These are phyloP conservation scores for Fonsecaea monophora DNA, from an alignment of 2,329 filamentous ascomycete genomes.

Conservation along the genomic window DNA sequence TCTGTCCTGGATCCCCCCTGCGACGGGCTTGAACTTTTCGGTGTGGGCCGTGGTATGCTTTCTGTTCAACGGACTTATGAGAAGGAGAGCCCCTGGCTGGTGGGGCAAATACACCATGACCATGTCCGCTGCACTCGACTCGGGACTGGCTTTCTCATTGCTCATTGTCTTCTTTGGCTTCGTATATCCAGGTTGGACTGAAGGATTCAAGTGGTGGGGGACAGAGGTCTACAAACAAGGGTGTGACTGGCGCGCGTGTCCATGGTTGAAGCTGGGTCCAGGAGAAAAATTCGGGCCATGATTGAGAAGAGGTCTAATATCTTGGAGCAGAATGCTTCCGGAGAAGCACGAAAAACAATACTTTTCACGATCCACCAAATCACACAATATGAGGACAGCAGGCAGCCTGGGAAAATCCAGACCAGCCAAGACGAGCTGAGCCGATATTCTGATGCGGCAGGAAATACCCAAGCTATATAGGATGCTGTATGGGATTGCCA, in stretches of 20 bases:
- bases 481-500: background rate
- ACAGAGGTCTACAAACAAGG: constrained; percentile 84
- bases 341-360: background rate
- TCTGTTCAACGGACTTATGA: constrained; percentile 79
- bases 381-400: background rate
- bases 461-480: background rate
- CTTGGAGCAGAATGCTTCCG: background rate
- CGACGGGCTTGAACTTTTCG: constrained; percentile 83
- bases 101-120: constrained; percentile 95
- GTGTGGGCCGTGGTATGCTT: constrained; percentile 85
- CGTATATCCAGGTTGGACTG: constrained; percentile 78
- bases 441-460: background rate
- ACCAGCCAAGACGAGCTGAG: background rate
- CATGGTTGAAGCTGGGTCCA: constrained; percentile 68
- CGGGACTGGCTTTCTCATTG: constrained; percentile 79
- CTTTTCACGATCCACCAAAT: background rate
- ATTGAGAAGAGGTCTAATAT: background rate
- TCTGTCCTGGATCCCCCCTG: constrained; percentile 85
- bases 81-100: constrained; percentile 73
- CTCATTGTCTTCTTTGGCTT: constrained; percentile 86
- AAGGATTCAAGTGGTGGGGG: constrained; percentile 83
- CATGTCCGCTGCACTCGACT: constrained; percentile 80
- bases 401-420: background rate
- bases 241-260: constrained; percentile 83
- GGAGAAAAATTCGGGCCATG: constrained; percentile 63